These are phyloP conservation scores for Haberlea rhodopensis DNA, from an alignment of 257 asterid genomes.

Conservation along the genomic window DNA sequence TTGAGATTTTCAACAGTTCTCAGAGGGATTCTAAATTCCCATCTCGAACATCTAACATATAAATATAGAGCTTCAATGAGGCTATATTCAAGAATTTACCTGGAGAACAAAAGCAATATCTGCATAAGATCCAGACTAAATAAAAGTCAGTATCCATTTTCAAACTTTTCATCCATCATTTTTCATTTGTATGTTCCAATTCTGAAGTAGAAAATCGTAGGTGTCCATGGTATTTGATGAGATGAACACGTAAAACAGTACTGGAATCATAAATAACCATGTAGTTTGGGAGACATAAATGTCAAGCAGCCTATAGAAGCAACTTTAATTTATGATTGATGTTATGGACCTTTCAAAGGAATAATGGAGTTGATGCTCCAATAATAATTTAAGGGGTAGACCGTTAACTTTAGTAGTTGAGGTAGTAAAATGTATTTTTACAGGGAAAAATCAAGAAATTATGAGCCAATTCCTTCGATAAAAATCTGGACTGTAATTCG, in stretches of 20 bases:
- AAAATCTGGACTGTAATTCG: background rate
- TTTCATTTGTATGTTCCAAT: conserved; percentile 19
- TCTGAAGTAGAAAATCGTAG: conserved; percentile 5
- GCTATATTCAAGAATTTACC: conserved; percentile 7
- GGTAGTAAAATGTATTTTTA: background rate
- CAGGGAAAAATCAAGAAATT: background rate
- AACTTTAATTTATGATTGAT: background rate
- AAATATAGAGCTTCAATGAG: conserved; percentile 12
- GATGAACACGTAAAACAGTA: conserved; percentile 16
- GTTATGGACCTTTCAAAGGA: background rate
- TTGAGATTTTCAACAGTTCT: background rate
- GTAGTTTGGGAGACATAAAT: conserved; percentile 21
- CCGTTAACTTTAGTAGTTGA: background rate
- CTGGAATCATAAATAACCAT: background rate
- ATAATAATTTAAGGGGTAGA: background rate
- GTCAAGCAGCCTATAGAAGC: conserved; percentile 8
- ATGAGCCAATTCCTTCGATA: conserved; percentile 9
- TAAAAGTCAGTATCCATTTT: conserved; percentile 11
- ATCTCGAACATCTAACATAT: background rate
- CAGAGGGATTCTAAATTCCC: conserved; percentile 3
- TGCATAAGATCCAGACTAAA: conserved; percentile 19
- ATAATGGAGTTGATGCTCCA: background rate
- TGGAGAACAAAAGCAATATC: background rate
- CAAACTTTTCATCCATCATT: conserved; percentile 6
- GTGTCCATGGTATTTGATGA: conserved; percentile 12